Evolutionary conservation across 2,329 filamentous ascomycete species (phyloP).

Genomic region (Thielaviopsis musarum): DNA sequence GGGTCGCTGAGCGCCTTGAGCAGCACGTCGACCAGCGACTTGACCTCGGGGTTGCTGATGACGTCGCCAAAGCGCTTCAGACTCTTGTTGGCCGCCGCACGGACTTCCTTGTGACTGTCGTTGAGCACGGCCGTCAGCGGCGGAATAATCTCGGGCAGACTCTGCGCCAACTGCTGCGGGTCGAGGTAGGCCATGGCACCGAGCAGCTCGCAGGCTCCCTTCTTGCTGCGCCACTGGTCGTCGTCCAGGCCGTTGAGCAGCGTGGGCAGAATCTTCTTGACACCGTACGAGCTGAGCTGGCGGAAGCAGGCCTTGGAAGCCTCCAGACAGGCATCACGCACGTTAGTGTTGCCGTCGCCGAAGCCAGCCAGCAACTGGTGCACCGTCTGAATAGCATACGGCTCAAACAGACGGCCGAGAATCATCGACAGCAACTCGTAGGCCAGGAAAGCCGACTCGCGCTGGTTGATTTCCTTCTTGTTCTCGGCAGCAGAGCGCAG

Average conservation of each 20-base stretch:
- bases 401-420: slow-evolving; percentile 79
- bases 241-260: slow-evolving; percentile 86
- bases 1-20: slow-evolving; percentile 95
- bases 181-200: slow-evolving; percentile 98
- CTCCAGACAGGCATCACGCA: slow-evolving; percentile 82
- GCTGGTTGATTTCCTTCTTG: slow-evolving; percentile 78
- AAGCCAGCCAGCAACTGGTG: slow-evolving; percentile 81
- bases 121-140: slow-evolving; percentile 87
- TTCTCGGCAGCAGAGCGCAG: slow-evolving; percentile 77
- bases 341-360: slow-evolving; percentile 73
- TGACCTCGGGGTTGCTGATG: slow-evolving; percentile 94
- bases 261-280: slow-evolving; percentile 84
- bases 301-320: slow-evolving; percentile 90
- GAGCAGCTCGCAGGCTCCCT: slow-evolving; percentile 88
- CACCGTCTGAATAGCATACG: slow-evolving; percentile 90
- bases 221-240: slow-evolving; percentile 94
- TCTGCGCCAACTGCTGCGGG: slow-evolving; percentile 81
- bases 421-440: slow-evolving; percentile 82
- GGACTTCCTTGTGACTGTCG: slow-evolving; percentile 95
- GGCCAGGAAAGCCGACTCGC: slow-evolving; percentile 75
- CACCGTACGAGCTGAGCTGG: slow-evolving; percentile 83
- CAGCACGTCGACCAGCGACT: slow-evolving; percentile 75
- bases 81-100: slow-evolving; percentile 80
- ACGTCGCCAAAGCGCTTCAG: slow-evolving; percentile 97
- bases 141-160: slow-evolving; percentile 90